Percentiles rank a stretch among this genome's conserved stretches.
phyloP scores from a whole-genome alignment of 306 rosid species.

The Medicago arabica region DNA sequence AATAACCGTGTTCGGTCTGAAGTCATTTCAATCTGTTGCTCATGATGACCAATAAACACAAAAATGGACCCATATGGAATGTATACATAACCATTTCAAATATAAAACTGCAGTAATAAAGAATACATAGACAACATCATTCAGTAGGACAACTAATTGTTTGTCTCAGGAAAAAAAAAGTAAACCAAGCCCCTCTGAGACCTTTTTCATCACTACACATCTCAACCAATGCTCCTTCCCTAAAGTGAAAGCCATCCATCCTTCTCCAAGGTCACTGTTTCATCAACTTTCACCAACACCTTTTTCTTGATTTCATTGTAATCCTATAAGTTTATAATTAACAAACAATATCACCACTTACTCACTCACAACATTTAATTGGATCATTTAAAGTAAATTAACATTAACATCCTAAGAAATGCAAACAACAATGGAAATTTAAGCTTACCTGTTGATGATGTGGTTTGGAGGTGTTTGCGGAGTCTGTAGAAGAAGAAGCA shows the following conservation, averaged over 20 bases:
- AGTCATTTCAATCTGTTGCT: no score
- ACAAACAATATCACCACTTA: no score
- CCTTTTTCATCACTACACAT: constrained; percentile 74
- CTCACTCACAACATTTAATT: no score
- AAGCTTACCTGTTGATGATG: no score
- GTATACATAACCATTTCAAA: constrained; percentile 24
- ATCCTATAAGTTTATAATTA: neutral
- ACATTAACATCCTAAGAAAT: no score
- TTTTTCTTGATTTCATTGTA: constrained; percentile 36
- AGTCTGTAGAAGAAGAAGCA: no score
- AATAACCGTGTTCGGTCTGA: no score
- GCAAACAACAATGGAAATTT: no score
- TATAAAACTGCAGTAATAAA: constrained; percentile 39
- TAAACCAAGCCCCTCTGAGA: constrained; percentile 62
- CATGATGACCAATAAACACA: no score
- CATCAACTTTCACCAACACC: constrained; percentile 16
- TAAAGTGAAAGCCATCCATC: constrained; percentile 31
- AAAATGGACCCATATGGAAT: no score
- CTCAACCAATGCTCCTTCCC: constrained; percentile 59
- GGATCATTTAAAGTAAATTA: no score
- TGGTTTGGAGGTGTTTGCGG: no score
- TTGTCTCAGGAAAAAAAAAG: neutral
- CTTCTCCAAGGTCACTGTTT: constrained; percentile 13
- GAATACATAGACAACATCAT: constrained; percentile 15
- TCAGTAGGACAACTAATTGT: neutral